Conservation (phyloP, 2,329 filamentous ascomycete species). For the Scorias spongiosa region DNA sequence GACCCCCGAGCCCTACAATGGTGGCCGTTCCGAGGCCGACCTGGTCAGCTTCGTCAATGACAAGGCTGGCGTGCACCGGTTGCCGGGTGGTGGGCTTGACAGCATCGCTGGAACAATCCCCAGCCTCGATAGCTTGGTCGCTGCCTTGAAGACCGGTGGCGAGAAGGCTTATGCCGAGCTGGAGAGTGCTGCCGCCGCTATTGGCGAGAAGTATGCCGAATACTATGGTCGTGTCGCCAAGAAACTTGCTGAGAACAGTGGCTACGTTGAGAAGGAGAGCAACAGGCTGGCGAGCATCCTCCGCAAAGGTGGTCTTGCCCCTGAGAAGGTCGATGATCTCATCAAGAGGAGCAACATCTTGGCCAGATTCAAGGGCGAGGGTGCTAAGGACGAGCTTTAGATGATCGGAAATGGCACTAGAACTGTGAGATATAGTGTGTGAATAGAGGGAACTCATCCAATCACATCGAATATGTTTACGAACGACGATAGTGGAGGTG, state of each 20-base stretch:
- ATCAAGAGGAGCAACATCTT: slow-evolving; percentile 78
- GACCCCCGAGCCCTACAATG: slow-evolving; percentile 54
- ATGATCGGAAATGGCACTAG: too few species aligned
- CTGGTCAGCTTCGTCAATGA: slow-evolving; percentile 74
- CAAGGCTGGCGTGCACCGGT: slow-evolving; percentile 75
- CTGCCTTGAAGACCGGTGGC: slow-evolving; percentile 49
- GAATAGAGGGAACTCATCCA: background rate
- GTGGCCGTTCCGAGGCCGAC: slow-evolving; percentile 60
- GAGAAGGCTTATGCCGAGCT: slow-evolving; percentile 55
- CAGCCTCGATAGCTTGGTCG: slow-evolving; percentile 58
- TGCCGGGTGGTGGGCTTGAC: slow-evolving; percentile 66
- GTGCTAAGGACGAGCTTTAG: slow-evolving; percentile 20
- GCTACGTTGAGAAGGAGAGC: slow-evolving; percentile 74
- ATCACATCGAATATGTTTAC: too few species aligned
- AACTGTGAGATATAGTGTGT: background rate
- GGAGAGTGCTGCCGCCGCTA: slow-evolving; percentile 50
- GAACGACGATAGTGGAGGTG: too few species aligned
- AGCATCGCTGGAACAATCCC: slow-evolving; percentile 67
- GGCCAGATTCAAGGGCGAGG: slow-evolving; percentile 48
- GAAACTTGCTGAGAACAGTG: slow-evolving; percentile 65
- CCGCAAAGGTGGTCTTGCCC: slow-evolving; percentile 71
- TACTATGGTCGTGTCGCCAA: slow-evolving; percentile 89
- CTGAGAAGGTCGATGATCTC: slow-evolving; percentile 78
- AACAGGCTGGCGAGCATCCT: slow-evolving; percentile 64
- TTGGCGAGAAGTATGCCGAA: slow-evolving; percentile 71